Evolutionary conservation across 2,329 filamentous ascomycete species (phyloP), one percentile per base, ranked within the genome.

Genomic region (Beauveria australis): DNA sequence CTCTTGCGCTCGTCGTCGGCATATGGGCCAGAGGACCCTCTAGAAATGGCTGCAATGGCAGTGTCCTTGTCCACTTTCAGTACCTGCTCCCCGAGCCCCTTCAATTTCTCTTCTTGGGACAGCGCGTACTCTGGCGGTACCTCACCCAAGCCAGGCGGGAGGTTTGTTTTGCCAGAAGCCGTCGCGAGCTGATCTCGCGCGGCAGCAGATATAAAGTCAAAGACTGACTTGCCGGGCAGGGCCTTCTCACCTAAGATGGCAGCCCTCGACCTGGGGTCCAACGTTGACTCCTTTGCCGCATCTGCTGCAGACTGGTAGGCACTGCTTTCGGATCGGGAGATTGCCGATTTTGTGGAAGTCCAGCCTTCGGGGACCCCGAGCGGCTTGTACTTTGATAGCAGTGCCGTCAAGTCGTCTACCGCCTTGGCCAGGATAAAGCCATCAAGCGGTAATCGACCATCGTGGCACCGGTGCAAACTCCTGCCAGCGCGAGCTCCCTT

Each of bases 221-320:
- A 99, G 3, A 99, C 87, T 0, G 94, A 97, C 75, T 97, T 97
- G 0, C 91, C 91, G 0, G 92, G 92, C 0, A 97, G 78, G 41
- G 67, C 64, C 44, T 84, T 79, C 75, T 97, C 93, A 41, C 92
- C 92, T 1, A 97, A 80, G 1, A 96, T 79, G 4, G 85, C 85
- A 14, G 92, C 92, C 63, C 94, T 85, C 47, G 88, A 80, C 68
- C 85, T 87, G 0, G 91, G 87, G 70, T 96, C 86, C 9, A 96
- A 80, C 1, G 80, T 84, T 0, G 91, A 94, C 2, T 84, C 78
- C 72, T 88, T 92, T 9, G 92, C 91, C 1, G 89, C 89, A 62
- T 94, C 89, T 43, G 89, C 80, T 2, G 88, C 84, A 5, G 91
- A 93, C 18, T 83, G 70, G 68, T 87, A 89, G 1, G 63, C 62